Evolutionary conservation across 2,329 filamentous ascomycete species (phyloP).

Genomic region (Paramyrothecium sp.): DNA sequence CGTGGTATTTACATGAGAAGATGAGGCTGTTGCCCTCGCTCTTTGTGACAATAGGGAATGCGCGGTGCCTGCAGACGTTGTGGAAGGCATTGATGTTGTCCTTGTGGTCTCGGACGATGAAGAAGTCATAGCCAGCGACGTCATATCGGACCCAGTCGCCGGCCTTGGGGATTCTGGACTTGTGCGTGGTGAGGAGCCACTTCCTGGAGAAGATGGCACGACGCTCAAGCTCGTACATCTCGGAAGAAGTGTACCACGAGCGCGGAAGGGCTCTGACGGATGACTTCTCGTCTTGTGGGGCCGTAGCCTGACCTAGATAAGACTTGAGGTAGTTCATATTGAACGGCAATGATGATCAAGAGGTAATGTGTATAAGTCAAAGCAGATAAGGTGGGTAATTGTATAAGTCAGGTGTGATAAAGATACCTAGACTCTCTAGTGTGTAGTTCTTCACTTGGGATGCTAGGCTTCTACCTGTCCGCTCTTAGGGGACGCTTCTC

Average conservation of each 20-base stretch:
- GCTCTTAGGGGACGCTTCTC: too few relatives aligned
- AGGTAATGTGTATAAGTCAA: slow-evolving; percentile 5
- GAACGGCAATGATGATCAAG: neutral
- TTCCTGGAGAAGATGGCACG: slow-evolving; percentile 56
- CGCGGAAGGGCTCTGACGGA: slow-evolving; percentile 39
- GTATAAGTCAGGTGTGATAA: slow-evolving; percentile 4
- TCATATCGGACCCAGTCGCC: slow-evolving; percentile 58
- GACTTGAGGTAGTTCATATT: slow-evolving; percentile 29
- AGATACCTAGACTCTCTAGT: neutral
- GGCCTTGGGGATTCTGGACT: slow-evolving; percentile 43
- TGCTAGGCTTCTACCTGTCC: neutral
- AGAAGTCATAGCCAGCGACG: slow-evolving; percentile 54
- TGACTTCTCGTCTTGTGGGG: slow-evolving; percentile 16
- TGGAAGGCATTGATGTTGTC: slow-evolving; percentile 58
- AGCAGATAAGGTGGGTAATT: neutral
- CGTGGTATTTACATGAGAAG: slow-evolving; percentile 60
- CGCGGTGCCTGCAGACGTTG: slow-evolving; percentile 61
- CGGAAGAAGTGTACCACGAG: slow-evolving; percentile 50
- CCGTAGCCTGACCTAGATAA: slow-evolving; percentile 35
- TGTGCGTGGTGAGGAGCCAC: slow-evolving; percentile 56
- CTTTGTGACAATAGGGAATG: slow-evolving; percentile 55
- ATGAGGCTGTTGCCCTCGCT: slow-evolving; percentile 49
- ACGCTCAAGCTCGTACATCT: slow-evolving; percentile 56
- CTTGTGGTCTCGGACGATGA: slow-evolving; percentile 48
- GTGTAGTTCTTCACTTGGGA: neutral